Evolutionary conservation across 495 filamentous ascomycete genomes (phyloP), one percentile per base, ranked within the genome.

Genomic region (Lophium mytilinum): DNA sequence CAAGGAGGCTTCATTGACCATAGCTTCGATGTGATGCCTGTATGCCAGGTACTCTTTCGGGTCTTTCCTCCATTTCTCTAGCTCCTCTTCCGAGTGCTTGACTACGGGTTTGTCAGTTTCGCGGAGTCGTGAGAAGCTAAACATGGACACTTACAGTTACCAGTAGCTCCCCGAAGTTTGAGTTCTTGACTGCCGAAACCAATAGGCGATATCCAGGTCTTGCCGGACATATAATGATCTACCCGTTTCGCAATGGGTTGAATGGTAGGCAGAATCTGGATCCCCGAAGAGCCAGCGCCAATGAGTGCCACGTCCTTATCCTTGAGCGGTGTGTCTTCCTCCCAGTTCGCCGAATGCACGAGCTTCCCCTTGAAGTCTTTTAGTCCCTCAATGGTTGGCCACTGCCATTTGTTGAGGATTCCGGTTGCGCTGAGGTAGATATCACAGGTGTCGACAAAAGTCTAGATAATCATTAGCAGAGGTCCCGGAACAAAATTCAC

Each of bases 331-430:
- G 19, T 51, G 30, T 39, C 35, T 19, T 51, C 37, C 47, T 63
- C 56, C 60, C 60, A 63, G 11, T 49, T 36, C 1, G 60, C 60
- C 33, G 55, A 54, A 45, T 66, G 63, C 1, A 53, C 24, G n/a
- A 56, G 36, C 8, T 37, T 12, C 5, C 61, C 61, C 41, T 61
- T 42, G 43, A 66, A 66, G 17, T 57, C 33, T 18, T 64, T 18
- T 39, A 64, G 11, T 5, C 61, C 56, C 17, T 47, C 8, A 14
- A 66, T 64, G 11, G 43, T 53, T 11, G 64, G 64, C 64, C 61
- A 58, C 34, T 51, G 41, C 53, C 53, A 64, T 34, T 57, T 19
- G 24, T 56, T 57, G 9, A 66, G 53, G 24, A 64, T 45, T 1
- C 64, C 64, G 10, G 61, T 55, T 8, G 56, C 64, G 33, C 35